phyloP scores from a whole-genome alignment of 495 filamentous ascomycete species.

The Cercophora scortea region DNA sequence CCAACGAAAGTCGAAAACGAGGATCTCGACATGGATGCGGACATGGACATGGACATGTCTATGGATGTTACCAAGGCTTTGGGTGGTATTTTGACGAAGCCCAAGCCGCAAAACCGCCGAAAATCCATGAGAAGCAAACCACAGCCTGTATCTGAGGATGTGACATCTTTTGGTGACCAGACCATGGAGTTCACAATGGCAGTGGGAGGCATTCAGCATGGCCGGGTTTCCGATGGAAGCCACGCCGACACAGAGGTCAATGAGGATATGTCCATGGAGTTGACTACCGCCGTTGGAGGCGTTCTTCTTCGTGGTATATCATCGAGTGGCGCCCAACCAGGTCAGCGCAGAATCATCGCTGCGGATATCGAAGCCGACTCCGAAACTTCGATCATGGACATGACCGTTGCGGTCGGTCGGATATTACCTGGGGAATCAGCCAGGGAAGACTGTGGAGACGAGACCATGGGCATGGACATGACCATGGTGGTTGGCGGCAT shows the following conservation, averaged over 20 bases:
- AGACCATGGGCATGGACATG: slow-evolving; percentile 52
- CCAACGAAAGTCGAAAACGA: slow-evolving; percentile 39
- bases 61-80: slow-evolving; percentile 82
- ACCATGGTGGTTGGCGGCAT: slow-evolving; percentile 53
- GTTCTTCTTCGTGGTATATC: slow-evolving; percentile 40
- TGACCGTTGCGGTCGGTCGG: slow-evolving; percentile 61
- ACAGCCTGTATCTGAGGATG: slow-evolving; percentile 9
- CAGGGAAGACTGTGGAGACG: slow-evolving; percentile 36
- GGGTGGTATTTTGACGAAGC: slow-evolving; percentile 66
- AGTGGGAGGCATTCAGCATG: slow-evolving; percentile 53
- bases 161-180: slow-evolving; percentile 40
- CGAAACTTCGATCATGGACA: slow-evolving; percentile 48
- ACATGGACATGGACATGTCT: slow-evolving; percentile 54
- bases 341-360: slow-evolving; percentile 20
- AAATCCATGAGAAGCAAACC: slow-evolving; percentile 12
- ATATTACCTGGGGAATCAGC: slow-evolving; percentile 8
- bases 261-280: slow-evolving; percentile 76
- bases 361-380: not conserved
- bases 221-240: slow-evolving; percentile 13
- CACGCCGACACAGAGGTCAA: slow-evolving; percentile 32
- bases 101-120: slow-evolving; percentile 17
- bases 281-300: slow-evolving; percentile 66
- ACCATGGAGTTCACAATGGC: slow-evolving; percentile 76
- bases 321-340: slow-evolving; percentile 11
- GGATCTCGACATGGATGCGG: slow-evolving; percentile 52